Evolutionary conservation across 768 basidiomycete species (phyloP), one percentile per base, ranked within the genome.

Genomic region (Ramaria sp.): DNA sequence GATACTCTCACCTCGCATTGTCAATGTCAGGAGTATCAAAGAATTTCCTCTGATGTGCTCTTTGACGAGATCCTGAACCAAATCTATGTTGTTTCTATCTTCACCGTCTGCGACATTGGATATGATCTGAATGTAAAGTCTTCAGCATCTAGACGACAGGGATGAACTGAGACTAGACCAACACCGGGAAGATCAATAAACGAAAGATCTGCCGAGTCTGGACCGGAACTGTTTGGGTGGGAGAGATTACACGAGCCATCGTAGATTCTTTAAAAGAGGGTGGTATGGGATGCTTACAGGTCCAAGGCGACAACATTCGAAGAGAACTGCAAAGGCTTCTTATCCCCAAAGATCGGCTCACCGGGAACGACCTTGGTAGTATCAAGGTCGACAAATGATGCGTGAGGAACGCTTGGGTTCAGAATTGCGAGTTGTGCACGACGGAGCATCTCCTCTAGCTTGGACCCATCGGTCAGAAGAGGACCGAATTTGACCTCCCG

Each of bases 341-440:
- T 27, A 18, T 24, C 20, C 37, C 16, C 38, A 28, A 44, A 28
- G 16, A 20, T 6, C 7, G 37, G 18, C 24, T 24, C 6, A 7
- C 38, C 18, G 34, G 16, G 25, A 34, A 27, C 38, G 9, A 53
- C 27, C 1, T 4, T 28, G 15, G 13, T 24, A 10, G 27, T 24
- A 30, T 48, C 28, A 10, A 48, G 13, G 22, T 53, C 38, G 6
- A 62, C 37, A 50, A 60, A 62, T 10, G 39, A 22, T 9, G 7
- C 9, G 3, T 28, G 13, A 15, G 56, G 37, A 25, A 56, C 50
- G 13, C 45, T 37, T 3, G 62, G 63, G 42, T 64, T 62, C 22
- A 64, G 51, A 20, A 63, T 57, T 7, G 62, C 63, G n/a, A 63
- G 58, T 48, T 64, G 63, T 18, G 63, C 63, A 1, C 62, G 56